phyloP scores from a whole-genome alignment of 495 filamentous ascomycete genomes.

The Mycothermus thermophilus region DNA sequence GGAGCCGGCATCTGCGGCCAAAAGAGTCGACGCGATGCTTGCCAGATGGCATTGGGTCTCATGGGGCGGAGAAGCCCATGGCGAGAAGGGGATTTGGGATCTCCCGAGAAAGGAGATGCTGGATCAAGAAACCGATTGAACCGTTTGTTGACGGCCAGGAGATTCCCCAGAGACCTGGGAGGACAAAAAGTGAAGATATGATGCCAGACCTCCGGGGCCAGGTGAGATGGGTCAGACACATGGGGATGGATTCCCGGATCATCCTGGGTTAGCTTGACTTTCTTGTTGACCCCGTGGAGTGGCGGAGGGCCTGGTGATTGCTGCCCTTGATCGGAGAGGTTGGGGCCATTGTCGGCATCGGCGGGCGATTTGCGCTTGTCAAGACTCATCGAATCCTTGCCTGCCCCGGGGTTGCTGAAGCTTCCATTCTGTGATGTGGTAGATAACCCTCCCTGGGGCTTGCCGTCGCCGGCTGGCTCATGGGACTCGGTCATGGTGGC shows the following conservation, averaged over 20 bases:
- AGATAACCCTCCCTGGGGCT: too few relatives aligned
- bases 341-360: neutral
- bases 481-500: too few relatives aligned
- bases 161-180: constrained; percentile 34
- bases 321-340: neutral
- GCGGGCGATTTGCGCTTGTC: constrained; percentile 28
- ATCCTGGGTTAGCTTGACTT: constrained; percentile 22
- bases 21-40: constrained; percentile 40
- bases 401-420: neutral
- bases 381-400: constrained; percentile 1
- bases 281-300: too few relatives aligned
- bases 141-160: constrained; percentile 37
- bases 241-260: constrained; percentile 2
- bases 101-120: constrained; percentile 16
- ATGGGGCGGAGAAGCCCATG: constrained; percentile 14
- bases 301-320: too few relatives aligned
- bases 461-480: neutral
- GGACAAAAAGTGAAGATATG: constrained; percentile 40
- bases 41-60: constrained; percentile 45
- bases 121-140: constrained; percentile 42
- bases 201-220: constrained; percentile 42
- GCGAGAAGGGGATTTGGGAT: constrained; percentile 12
- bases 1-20: constrained; percentile 43
- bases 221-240: constrained; percentile 23
- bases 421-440: neutral